Conservation (phyloP, 2,329 filamentous ascomycete species). For the Metarhizium humberi region DNA sequence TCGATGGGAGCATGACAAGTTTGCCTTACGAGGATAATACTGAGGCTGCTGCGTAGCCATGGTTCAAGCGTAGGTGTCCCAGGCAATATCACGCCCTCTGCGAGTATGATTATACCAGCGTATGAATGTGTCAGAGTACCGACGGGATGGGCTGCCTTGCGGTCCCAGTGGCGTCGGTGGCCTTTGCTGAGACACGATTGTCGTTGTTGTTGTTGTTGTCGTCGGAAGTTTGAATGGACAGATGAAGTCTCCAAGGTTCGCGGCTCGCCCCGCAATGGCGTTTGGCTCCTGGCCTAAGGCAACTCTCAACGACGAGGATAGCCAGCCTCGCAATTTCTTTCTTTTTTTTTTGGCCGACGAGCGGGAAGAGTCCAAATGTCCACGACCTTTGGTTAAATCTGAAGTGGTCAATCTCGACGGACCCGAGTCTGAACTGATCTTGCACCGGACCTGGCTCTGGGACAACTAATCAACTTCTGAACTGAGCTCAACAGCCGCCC, state of each 20-base stretch:
- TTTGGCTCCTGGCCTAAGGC: neutral
- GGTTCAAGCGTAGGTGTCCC: neutral
- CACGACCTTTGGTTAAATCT: no score
- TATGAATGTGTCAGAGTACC: no score
- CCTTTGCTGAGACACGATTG: neutral
- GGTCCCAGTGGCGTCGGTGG: neutral
- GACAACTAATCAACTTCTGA: neutral
- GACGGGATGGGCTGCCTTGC: neutral
- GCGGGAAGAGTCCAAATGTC: no score
- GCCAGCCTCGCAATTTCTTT: no score
- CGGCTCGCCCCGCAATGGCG: neutral
- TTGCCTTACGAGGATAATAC: constrained; percentile 35
- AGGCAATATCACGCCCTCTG: neutral
- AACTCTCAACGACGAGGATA: no score
- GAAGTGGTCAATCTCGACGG: no score
- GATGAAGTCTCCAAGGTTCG: neutral
- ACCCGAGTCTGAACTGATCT: no score
- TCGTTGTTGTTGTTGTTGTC: neutral
- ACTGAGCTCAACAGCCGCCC: neutral
- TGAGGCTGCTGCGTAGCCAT: constrained; percentile 15
- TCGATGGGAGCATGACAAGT: neutral
- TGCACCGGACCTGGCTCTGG: no score
- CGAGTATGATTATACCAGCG: no score
- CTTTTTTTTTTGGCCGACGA: no score
- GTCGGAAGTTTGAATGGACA: neutral